Percentiles rank a stretch among this genome's conserved stretches.
Conservation (phyloP, 164 flowering plant genomes). For the Sedum album region DNA sequence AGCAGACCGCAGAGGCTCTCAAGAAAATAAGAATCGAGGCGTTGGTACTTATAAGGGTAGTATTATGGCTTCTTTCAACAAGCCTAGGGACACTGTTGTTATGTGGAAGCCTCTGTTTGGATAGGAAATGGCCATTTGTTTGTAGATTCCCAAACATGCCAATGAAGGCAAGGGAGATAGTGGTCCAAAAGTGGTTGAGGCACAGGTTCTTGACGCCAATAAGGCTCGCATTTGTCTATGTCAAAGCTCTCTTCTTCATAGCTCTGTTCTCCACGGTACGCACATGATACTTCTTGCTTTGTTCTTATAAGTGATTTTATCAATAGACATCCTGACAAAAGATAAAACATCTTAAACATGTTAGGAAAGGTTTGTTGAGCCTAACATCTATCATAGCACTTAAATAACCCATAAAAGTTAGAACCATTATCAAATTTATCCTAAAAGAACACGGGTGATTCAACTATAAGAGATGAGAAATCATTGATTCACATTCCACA, state of each 20-base stretch:
- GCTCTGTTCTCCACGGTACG: slow-evolving; percentile 36
- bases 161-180: slow-evolving; percentile 38
- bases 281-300: neutral
- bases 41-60: neutral
- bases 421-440: neutral
- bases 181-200: slow-evolving; percentile 35
- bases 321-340: neutral
- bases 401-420: neutral
- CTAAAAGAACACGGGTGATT: neutral
- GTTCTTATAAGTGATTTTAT: neutral
- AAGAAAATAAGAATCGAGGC: neutral
- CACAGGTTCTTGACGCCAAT: slow-evolving; percentile 26
- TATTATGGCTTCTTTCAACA: neutral
- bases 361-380: neutral
- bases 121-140: neutral
- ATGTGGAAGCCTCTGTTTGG: neutral
- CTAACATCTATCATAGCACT: neutral
- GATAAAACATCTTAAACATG: neutral
- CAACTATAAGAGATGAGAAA: neutral
- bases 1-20: neutral
- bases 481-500: neutral
- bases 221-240: slow-evolving; percentile 29
- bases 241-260: slow-evolving; percentile 34
- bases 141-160: neutral
- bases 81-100: neutral